Evolutionary conservation across 2,329 filamentous ascomycete species (phyloP).

Genomic region (Fusarium verticillioides): DNA sequence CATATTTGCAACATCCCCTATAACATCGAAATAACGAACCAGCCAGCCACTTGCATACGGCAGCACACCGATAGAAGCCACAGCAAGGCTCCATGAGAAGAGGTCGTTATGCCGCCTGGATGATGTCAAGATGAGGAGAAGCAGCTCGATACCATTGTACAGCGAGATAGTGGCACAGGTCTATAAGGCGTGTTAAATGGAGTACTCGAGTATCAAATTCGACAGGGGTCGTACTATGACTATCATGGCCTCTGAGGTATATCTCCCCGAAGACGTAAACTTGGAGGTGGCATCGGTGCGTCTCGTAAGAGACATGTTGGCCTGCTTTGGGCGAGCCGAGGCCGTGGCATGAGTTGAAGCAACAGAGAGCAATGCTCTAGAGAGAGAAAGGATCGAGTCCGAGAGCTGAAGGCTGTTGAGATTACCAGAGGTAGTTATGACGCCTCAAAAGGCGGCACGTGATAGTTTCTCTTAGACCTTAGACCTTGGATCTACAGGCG

Average conservation of each 20-base stretch:
- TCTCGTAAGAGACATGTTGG: conserved; percentile 18
- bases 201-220: background rate
- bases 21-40: conserved; percentile 21
- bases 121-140: conserved; percentile 31
- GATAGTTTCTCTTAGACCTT: background rate
- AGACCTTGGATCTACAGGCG: background rate
- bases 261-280: conserved; percentile 8
- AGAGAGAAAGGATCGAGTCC: background rate
- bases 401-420: background rate
- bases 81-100: conserved; percentile 31
- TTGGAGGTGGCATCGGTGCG: conserved; percentile 11
- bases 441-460: conserved; percentile 3
- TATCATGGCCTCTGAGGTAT: conserved; percentile 29
- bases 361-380: background rate
- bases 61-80: conserved; percentile 20
- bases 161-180: conserved; percentile 26
- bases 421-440: background rate
- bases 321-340: conserved; percentile 5
- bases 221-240: conserved; percentile 27
- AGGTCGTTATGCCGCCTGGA: conserved; percentile 24
- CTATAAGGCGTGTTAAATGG: conserved; percentile 3
- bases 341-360: conserved; percentile 15
- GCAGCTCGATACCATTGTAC: conserved; percentile 31
- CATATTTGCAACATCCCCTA: conserved; percentile 10
- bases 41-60: conserved; percentile 31